phyloP scores from a whole-genome alignment of 2,329 filamentous ascomycete species.

The Aspergillus proliferans region DNA sequence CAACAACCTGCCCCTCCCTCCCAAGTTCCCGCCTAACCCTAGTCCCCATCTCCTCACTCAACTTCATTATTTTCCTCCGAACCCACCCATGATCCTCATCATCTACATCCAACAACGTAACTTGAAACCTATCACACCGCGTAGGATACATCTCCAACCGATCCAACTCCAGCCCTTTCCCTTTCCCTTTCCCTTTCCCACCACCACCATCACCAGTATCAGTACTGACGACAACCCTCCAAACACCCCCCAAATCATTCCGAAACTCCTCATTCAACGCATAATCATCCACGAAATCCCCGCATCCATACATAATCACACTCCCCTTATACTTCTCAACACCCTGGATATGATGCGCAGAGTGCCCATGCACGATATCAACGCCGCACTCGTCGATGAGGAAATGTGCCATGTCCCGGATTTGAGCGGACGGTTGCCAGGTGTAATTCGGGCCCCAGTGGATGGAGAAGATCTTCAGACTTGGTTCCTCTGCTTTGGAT shows the following conservation, averaged over 20 bases:
- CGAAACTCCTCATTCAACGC: constrained; percentile 26
- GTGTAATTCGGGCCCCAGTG: constrained; percentile 39
- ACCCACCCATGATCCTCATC: constrained; percentile 32
- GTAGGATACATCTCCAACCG: constrained; percentile 34
- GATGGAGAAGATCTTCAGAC: constrained; percentile 34
- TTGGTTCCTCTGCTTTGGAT: constrained; percentile 3
- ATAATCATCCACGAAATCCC: constrained; percentile 42
- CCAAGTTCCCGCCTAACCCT: constrained; percentile 15
- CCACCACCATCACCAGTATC: background rate
- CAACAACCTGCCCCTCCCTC: constrained; percentile 25
- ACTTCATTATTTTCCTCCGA: constrained; percentile 16
- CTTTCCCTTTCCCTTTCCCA: background rate
- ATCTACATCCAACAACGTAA: constrained; percentile 18
- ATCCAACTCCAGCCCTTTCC: constrained; percentile 13
- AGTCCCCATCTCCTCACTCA: constrained; percentile 27
- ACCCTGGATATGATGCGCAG: constrained; percentile 37
- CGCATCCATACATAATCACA: constrained; percentile 37
- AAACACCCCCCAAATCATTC: constrained; percentile 37
- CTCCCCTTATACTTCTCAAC: constrained; percentile 32
- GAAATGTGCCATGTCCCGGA: constrained; percentile 32
- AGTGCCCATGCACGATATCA: constrained; percentile 38
- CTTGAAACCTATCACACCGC: constrained; percentile 27
- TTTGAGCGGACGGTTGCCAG: constrained; percentile 28
- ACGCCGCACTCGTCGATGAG: constrained; percentile 37
- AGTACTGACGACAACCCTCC: constrained; percentile 28